phyloP scores from a whole-genome alignment of 2,329 filamentous ascomycete genomes.

The Exophiala phaeomuriformis region DNA sequence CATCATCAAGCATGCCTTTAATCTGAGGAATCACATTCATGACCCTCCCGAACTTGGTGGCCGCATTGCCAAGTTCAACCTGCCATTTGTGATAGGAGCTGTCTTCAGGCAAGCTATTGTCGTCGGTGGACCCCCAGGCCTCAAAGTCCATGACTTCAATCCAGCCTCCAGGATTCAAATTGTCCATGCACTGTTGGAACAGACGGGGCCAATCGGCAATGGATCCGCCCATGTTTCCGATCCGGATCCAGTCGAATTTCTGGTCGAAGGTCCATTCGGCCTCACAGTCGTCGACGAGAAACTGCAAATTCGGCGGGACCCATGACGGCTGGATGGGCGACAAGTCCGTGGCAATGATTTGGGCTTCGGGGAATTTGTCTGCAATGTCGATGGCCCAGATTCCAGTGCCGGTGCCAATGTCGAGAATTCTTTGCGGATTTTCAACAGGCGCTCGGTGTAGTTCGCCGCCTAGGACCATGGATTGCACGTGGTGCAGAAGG shows the following conservation, averaged over 20 bases:
- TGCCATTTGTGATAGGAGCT: conserved; percentile 19
- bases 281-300: conserved; percentile 35
- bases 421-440: conserved; percentile 43
- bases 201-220: conserved; percentile 31
- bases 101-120: conserved; percentile 26
- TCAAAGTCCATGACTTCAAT: conserved; percentile 31
- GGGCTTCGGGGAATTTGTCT: conserved; percentile 27
- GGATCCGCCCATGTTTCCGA: conserved; percentile 33
- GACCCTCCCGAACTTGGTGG: conserved; percentile 10
- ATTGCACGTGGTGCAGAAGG: conserved; percentile 34
- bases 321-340: conserved; percentile 32
- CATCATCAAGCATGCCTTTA: conserved; percentile 22
- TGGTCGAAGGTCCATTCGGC: conserved; percentile 36
- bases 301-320: conserved; percentile 43
- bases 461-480: conserved; percentile 31
- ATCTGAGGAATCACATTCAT: conserved; percentile 21
- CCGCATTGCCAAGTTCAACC: conserved; percentile 15
- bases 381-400: conserved; percentile 44
- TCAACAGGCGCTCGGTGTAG: conserved; percentile 29
- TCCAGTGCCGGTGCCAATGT: conserved; percentile 55
- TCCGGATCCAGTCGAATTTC: conserved; percentile 37
- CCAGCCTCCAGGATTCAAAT: conserved; percentile 30
- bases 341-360: conserved; percentile 30
- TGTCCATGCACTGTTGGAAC: conserved; percentile 26
- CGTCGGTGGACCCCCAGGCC: conserved; percentile 29